Conservation (phyloP, 352 stramenopile species). For the Phytopythium boreale region DNA sequence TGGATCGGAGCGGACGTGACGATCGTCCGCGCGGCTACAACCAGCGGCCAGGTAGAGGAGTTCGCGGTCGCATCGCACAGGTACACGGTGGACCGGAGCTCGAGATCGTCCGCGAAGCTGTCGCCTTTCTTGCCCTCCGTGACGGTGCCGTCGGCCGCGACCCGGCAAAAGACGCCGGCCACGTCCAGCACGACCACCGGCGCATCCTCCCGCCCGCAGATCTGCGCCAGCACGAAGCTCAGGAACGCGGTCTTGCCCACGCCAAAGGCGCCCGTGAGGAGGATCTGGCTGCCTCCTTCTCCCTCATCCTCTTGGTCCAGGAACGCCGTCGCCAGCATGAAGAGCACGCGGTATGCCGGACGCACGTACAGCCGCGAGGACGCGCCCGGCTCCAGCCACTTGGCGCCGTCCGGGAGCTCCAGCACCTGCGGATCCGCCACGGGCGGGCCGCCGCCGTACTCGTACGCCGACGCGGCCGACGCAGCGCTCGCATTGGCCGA, state of each 20-base stretch:
- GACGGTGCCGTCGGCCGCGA: conserved; percentile 20
- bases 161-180: conserved; percentile 24
- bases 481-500: neutral
- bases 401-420: neutral
- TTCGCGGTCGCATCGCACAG: conserved; percentile 21
- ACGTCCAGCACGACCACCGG: conserved; percentile 30
- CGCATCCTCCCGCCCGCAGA: conserved; percentile 11
- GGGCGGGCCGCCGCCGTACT: conserved; percentile 4
- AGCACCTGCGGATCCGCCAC: conserved; percentile 6
- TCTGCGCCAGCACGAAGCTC: conserved; percentile 27
- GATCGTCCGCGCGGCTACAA: conserved; percentile 23
- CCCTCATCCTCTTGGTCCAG: conserved; percentile 17
- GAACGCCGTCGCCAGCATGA: conserved; percentile 24
- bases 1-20: conserved; percentile 9
- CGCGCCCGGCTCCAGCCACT: conserved; percentile 3
- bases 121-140: conserved; percentile 14
- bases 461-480: neutral
- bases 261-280: conserved; percentile 32
- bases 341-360: conserved; percentile 21
- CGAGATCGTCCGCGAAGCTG: conserved; percentile 26
- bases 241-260: conserved; percentile 41
- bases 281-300: conserved; percentile 12
- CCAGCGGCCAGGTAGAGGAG: neutral
- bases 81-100: conserved; percentile 22
- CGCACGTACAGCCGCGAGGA: conserved; percentile 20